Conservation (phyloP, 1,284 basidiomycete species). For the Vanrija sp. region DNA sequence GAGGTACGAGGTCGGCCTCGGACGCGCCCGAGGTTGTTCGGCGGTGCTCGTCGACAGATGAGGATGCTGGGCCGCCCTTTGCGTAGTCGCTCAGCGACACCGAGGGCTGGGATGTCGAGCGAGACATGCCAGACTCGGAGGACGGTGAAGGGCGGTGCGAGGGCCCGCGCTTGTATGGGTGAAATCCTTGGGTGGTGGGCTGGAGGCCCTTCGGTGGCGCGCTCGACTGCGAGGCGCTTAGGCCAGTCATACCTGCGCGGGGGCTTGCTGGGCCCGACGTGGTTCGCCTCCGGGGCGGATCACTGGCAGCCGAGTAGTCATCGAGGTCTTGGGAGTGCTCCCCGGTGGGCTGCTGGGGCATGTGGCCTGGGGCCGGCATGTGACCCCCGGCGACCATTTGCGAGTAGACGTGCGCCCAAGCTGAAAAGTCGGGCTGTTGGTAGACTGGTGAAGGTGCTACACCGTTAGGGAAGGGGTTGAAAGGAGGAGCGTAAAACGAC, state of each 20-base stretch:
- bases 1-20: constrained; percentile 13
- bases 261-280: constrained; percentile 21
- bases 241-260: neutral
- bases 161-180: constrained; percentile 29
- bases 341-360: constrained; percentile 14
- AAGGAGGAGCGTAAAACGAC: constrained; percentile 35
- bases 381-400: constrained; percentile 40
- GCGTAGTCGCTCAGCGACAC: neutral
- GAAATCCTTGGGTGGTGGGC: constrained; percentile 15
- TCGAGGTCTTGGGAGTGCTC: constrained; percentile 18
- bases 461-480: constrained; percentile 14
- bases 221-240: neutral
- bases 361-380: constrained; percentile 20
- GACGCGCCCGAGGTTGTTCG: neutral
- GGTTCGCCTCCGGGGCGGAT: constrained; percentile 23
- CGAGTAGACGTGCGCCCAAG: constrained; percentile 47
- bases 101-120: constrained; percentile 3
- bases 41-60: neutral
- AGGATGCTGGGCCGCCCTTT: neutral
- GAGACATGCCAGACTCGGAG: neutral
- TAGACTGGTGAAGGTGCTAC: constrained; percentile 11
- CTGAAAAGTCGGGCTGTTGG: constrained; percentile 39
- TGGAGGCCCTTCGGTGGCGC: neutral
- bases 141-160: constrained; percentile 3
- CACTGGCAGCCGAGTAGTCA: constrained; percentile 5